Base-by-base conservation (phyloP, 768 basidiomycete species). In the Leccinum aurantiacum region DNA sequence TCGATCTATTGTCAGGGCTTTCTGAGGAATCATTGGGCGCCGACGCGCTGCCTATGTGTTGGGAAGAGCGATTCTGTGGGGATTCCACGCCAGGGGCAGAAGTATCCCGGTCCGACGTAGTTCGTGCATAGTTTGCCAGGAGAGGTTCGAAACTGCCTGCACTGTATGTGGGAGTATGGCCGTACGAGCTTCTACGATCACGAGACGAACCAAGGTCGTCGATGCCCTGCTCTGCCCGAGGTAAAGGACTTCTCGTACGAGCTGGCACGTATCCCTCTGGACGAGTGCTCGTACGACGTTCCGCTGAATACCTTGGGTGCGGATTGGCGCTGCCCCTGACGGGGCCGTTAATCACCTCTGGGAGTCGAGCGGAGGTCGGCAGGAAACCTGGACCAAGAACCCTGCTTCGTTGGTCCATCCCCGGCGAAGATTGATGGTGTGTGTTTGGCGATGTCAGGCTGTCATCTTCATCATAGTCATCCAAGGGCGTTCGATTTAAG, bases 401-500 rank as follows among this genome's bases (percentile, higher is more conserved):
- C 31, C 76, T 53, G 1, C 77, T 71, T 46, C 79, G 80, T 57
- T 79, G 77, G 11, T 63, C 73, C 79, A 79, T 79, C 63, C 76
- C 77, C 29, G 60, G 47, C 22, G 55, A 69, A 57, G 63, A 63
- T n/a, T 61, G 73, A 56, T 64, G 62, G 31, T 55, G 63, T n/a
- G 61, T 46, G 55, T 61, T 56, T 33, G 65, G 64, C 1, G 67
- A 63, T 60, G 54, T 57, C 51, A 64, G 63, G 60, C 65, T 68
- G 50, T 60, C 60, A 24, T 77, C 78, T 25, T 83, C 82, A 55
- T 87, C 84, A 55, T 86, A 88, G 63, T 88, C 87, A 60, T 85
- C 87, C 35, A 92, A 76, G 29, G 86, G 87, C 1, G 81, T 76
- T 53, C 90, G 83, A 67, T 84, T 80, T 70, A 86, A 82, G 25